These are phyloP conservation scores for Alternaria longipes DNA, from an alignment of 2,329 filamentous ascomycete genomes.

Conservation along the genomic window DNA sequence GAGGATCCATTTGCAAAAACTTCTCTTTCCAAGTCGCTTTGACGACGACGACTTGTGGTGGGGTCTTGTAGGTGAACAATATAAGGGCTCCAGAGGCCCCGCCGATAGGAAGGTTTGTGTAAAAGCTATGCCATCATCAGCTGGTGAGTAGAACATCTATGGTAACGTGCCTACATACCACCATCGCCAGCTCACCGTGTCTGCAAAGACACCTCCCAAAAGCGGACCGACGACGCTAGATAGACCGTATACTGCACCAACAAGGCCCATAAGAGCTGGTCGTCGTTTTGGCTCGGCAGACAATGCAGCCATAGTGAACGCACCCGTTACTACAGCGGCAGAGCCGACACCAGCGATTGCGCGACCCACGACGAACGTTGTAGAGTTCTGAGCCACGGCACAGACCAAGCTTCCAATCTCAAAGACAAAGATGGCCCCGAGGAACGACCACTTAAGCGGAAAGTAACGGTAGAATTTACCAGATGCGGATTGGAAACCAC, in stretches of 20 bases:
- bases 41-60: slow-evolving; percentile 27
- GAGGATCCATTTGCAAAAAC: slow-evolving; percentile 57
- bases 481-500: slow-evolving; percentile 56
- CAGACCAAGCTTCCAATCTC: slow-evolving; percentile 65
- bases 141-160: not conserved
- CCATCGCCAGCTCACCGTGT: slow-evolving; percentile 53
- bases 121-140: slow-evolving; percentile 32
- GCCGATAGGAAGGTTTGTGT: slow-evolving; percentile 57
- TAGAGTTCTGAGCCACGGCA: slow-evolving; percentile 51
- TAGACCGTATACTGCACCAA: slow-evolving; percentile 50
- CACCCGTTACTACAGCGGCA: slow-evolving; percentile 45
- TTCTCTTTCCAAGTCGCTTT: slow-evolving; percentile 46
- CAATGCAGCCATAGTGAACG: slow-evolving; percentile 55
- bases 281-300: slow-evolving; percentile 53
- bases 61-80: slow-evolving; percentile 43
- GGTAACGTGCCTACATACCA: slow-evolving; percentile 25
- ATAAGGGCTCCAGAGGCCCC: slow-evolving; percentile 47
- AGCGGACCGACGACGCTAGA: slow-evolving; percentile 53
- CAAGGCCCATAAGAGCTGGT: slow-evolving; percentile 49
- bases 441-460: slow-evolving; percentile 50
- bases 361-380: slow-evolving; percentile 52
- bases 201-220: slow-evolving; percentile 54
- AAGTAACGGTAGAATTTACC: slow-evolving; percentile 60
- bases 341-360: slow-evolving; percentile 52
- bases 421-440: slow-evolving; percentile 56